Percentiles rank a stretch among this genome's conserved stretches.
These are phyloP conservation scores for Talaromyces sp. DNA, from an alignment of 2,329 filamentous ascomycete genomes.

Conservation along the genomic window DNA sequence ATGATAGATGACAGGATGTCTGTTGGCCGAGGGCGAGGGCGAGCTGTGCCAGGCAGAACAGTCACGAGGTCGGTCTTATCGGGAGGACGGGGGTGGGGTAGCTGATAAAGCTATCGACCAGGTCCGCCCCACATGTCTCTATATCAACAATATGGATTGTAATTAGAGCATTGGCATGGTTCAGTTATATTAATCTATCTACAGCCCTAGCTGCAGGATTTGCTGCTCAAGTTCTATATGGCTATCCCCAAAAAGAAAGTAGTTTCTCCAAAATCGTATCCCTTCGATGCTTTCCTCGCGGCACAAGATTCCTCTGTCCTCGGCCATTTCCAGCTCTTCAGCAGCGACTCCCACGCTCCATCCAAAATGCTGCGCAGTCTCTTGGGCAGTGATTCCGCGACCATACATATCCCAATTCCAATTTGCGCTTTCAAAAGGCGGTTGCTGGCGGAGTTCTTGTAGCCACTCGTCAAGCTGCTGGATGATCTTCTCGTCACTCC, in stretches of 20 bases:
- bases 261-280: conserved; percentile 86
- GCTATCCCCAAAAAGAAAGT: conserved; percentile 2
- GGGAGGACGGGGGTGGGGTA: conserved; percentile 8
- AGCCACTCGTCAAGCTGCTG: conserved; percentile 73
- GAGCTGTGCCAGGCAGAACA: not conserved
- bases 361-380: conserved; percentile 82
- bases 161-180: not conserved
- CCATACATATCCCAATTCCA: conserved; percentile 80
- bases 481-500: conserved; percentile 87
- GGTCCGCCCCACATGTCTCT: not conserved
- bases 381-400: conserved; percentile 81
- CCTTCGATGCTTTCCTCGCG: conserved; percentile 91
- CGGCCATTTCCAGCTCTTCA: conserved; percentile 95
- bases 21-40: not conserved
- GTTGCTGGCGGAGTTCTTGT: conserved; percentile 62
- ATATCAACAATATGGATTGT: not conserved
- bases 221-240: conserved; percentile 3
- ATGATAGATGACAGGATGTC: not conserved
- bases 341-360: conserved; percentile 97
- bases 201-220: conserved; percentile 8
- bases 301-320: conserved; percentile 81
- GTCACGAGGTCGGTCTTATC: not conserved
- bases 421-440: conserved; percentile 58
- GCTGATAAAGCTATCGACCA: conserved; percentile 8
- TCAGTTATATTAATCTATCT: not conserved